Evolutionary conservation across 2,329 filamentous ascomycete species (phyloP).

Genomic region (Fusarium scirpi): DNA sequence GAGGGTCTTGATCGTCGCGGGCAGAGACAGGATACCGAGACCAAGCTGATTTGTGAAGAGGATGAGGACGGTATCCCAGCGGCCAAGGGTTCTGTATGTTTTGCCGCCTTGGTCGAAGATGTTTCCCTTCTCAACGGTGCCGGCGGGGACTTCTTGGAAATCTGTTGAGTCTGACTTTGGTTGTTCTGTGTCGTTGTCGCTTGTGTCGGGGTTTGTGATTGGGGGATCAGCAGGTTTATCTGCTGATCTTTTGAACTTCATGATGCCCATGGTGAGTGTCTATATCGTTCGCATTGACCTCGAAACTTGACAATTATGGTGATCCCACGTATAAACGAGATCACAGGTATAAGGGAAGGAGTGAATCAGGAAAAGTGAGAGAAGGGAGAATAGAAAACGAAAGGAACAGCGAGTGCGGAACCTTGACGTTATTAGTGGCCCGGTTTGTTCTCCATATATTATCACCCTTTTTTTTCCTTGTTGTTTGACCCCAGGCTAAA

Average conservation of each 20-base stretch:
- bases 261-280: conserved; percentile 25
- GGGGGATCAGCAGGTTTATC: conserved; percentile 9
- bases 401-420: conserved; percentile 10
- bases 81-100: conserved; percentile 44
- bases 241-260: conserved; percentile 31
- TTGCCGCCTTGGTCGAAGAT: conserved; percentile 46
- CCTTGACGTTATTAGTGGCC: conserved; percentile 33
- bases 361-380: background rate
- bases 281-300: background rate
- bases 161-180: conserved; percentile 19
- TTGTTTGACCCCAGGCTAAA: conserved; percentile 25
- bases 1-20: conserved; percentile 74
- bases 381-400: conserved; percentile 6
- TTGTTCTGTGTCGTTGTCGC: conserved; percentile 28
- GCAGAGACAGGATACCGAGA: conserved; percentile 69
- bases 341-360: background rate
- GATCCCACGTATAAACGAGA: background rate
- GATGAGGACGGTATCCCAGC: conserved; percentile 44
- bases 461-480: conserved; percentile 23
- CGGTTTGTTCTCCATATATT: conserved; percentile 38
- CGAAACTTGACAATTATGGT: background rate
- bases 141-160: conserved; percentile 35
- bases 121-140: conserved; percentile 35
- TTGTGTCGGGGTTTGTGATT: too few species aligned
- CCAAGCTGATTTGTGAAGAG: conserved; percentile 48